phyloP scores from a whole-genome alignment of 2,329 filamentous ascomycete species.

The Neonectria neomacrospora region DNA sequence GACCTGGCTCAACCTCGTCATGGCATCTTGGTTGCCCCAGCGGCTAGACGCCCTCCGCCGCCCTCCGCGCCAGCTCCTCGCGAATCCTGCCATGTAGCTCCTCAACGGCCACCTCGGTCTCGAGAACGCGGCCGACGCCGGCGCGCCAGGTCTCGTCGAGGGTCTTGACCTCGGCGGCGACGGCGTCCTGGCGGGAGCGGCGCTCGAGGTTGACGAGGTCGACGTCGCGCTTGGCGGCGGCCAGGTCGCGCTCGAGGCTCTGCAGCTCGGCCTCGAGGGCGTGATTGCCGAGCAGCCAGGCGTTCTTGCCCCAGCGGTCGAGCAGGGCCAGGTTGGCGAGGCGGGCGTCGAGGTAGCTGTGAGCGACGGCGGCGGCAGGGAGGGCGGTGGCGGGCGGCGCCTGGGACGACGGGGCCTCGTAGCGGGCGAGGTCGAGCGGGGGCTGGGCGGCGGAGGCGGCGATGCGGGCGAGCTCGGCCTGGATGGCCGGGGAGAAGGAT shows the following conservation, averaged over 20 bases:
- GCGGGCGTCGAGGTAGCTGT: constrained; percentile 64
- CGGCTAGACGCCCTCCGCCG: constrained; percentile 20
- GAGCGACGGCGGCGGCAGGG: constrained; percentile 61
- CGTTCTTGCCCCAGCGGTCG: constrained; percentile 85
- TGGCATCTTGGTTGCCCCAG: constrained; percentile 7
- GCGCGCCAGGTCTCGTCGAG: constrained; percentile 83
- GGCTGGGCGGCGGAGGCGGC: constrained; percentile 51
- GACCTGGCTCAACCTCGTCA: background rate
- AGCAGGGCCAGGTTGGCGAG: constrained; percentile 74
- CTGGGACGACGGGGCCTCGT: constrained; percentile 70
- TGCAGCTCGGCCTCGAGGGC: constrained; percentile 76
- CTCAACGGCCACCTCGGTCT: constrained; percentile 88
- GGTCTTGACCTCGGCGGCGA: constrained; percentile 76
- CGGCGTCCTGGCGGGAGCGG: constrained; percentile 75
- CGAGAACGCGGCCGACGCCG: constrained; percentile 81
- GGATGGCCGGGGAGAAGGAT: constrained; percentile 73
- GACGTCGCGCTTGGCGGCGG: constrained; percentile 72
- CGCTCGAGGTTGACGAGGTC: constrained; percentile 79
- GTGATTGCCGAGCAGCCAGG: constrained; percentile 89
- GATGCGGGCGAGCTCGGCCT: constrained; percentile 75
- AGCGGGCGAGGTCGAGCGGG: constrained; percentile 80
- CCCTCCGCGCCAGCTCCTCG: constrained; percentile 63
- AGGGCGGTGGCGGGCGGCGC: constrained; percentile 71
- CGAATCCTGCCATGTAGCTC: constrained; percentile 74
- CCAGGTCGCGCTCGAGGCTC: constrained; percentile 79